Conservation (phyloP, 2,329 filamentous ascomycete species). For the Elsinoe batatas region DNA sequence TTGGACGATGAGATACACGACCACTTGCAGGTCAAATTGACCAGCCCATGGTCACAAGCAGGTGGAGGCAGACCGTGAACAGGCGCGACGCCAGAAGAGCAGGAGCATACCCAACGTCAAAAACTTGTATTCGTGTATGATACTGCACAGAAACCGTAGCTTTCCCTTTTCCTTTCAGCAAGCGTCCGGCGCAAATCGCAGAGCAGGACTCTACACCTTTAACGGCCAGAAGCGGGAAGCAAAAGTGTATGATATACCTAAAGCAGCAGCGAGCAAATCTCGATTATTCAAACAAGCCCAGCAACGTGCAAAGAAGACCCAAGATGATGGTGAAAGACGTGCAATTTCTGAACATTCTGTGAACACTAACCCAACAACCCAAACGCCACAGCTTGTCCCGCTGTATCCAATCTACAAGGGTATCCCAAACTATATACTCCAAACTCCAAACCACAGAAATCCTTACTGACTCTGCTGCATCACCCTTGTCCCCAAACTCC, state of each 20-base stretch:
- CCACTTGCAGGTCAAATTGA: background rate
- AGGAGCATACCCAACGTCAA: background rate
- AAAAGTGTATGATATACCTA: slow-evolving; percentile 3
- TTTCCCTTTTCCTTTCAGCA: background rate
- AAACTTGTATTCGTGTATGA: background rate
- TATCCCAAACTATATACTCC: no score
- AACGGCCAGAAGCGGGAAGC: background rate
- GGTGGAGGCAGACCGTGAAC: no score
- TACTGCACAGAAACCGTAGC: background rate
- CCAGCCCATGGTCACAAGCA: no score
- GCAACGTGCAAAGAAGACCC: background rate
- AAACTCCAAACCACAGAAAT: no score
- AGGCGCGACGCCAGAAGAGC: background rate
- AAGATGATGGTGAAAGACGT: background rate
- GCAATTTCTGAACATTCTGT: no score
- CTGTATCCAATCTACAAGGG: no score
- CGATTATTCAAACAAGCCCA: background rate
- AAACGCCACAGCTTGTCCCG: no score
- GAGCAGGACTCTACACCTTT: background rate
- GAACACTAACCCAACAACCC: no score
- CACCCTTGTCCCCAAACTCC: no score
- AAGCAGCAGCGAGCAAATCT: background rate
- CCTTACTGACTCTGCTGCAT: no score
- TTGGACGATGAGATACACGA: background rate
- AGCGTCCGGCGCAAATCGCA: background rate